Base-by-base conservation (phyloP, 805 yeast species). In the Lachancea waltii region DNA sequence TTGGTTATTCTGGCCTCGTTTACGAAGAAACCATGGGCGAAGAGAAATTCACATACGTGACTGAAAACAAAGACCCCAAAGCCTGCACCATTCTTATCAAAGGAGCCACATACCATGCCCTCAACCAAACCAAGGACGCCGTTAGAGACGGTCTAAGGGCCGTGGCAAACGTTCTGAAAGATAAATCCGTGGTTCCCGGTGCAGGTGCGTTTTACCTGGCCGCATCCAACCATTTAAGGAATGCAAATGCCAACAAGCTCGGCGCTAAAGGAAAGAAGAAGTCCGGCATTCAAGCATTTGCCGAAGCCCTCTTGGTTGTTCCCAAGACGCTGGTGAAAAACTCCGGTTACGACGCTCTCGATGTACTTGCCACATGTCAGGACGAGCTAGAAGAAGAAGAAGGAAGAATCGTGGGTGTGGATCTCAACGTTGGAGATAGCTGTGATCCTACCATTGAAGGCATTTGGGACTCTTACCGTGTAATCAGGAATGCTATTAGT, bases 111-210 rank as follows among this genome's bases (percentile, higher is more conserved):
- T 77, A 79, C 48, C 92, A 90, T 63, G 77, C 85, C 29, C 74
- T 92, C 50, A 83, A 77, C 54, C 98, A 92, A 67, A 84, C 95
- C 23, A 86, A 89, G 60, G 98, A 92, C 59, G 97, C 99, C 1
- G 87, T 94, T 16, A 79, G 98, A 61, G 98, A 92, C 61, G 99
- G 99, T 23, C 71, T 92, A 43, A 78, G 98, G 50, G 87, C 97
- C 1, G 97, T 92, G 13, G 79, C 95, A 30, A 92, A 92, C 58
- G 92, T 89, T 23, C 67, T 92, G 36, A 83, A 79, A 54, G 99
- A 92, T 62, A 75, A 78, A 51, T 65, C 81, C 29, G 79, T 92
- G 28, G 80, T 92, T 32, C 96, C 98, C 5, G 99, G 99, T 45
- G 99, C 92, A 1, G 99, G 99, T 41, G 92, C 97, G 1, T 92